Base-by-base conservation (phyloP, 2,329 filamentous ascomycete genomes). In the Nemania serpens region DNA sequence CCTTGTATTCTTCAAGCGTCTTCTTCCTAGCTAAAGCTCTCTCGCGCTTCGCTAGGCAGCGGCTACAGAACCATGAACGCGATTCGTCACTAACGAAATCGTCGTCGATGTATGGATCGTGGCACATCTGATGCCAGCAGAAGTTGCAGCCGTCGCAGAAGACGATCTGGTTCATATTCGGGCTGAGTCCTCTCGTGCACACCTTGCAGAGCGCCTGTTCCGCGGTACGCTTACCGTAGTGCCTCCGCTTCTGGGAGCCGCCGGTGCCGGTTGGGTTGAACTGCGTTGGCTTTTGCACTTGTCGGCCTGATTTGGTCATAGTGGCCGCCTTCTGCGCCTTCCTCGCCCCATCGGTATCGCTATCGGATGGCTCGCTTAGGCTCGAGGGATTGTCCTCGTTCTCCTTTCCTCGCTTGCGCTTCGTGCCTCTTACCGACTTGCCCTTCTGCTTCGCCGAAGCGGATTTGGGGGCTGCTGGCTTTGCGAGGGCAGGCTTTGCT, bases 101-200 rank as follows among this genome's bases (percentile, higher is more conserved):
- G 63, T 88, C 84, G n/a, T 83, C 81, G 62, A 96, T 91, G 9
- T 84, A 83, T 1, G 91, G 91, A 60, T 90, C 84, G 73, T 96
- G 91, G 70, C 91, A 96, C 69, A 86, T 85, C 73, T 93, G 90
- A 75, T 96, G 91, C 84, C 91, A 96, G 43, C 88, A 85, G 33
- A 82, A 81, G 72, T 91, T 91, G 78, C 91, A 96, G 15, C 87
- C 87, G 75, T 94, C 90, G 77, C 91, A 96, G 74, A 93, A 92
- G 2, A 95, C 91, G 72, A 96, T 93, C 76, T 88, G 85, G 76
- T 95, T 95, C 67, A 79, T 86, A n/a, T 80, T 74, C 2, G 89
- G 88, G 69, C 89, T 91, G 66, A 89, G 84, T 10, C 89, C 87
- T 66, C 91, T 82, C 55, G 87, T 83, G 75, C 91, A 96, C 65